phyloP scores from a whole-genome alignment of 768 basidiomycete genomes.

The Paxillus ammoniavirescens region DNA sequence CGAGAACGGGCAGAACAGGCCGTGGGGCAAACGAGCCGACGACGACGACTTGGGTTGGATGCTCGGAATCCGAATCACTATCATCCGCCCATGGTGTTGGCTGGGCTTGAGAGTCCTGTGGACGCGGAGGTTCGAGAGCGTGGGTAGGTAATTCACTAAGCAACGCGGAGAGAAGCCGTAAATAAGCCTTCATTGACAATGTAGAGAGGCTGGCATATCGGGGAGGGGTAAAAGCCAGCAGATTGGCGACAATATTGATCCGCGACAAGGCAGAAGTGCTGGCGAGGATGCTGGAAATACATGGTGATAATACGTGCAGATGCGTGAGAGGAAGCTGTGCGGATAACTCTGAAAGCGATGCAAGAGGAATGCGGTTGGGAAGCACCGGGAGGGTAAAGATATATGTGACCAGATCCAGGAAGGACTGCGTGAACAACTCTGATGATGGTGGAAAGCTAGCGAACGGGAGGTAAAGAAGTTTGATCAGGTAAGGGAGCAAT shows the following conservation, averaged over 20 bases:
- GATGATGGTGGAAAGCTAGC: slow-evolving; percentile 31
- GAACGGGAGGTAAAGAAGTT: slow-evolving; percentile 25
- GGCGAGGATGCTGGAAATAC: slow-evolving; percentile 29
- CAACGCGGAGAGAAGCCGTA: slow-evolving; percentile 50
- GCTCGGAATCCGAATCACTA: slow-evolving; percentile 43
- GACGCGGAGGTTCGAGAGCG: slow-evolving; percentile 46
- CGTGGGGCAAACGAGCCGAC: slow-evolving; percentile 36
- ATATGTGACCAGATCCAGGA: slow-evolving; percentile 44
- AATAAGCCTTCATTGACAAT: slow-evolving; percentile 48
- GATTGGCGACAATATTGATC: slow-evolving; percentile 70
- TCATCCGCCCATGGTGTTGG: slow-evolving; percentile 27
- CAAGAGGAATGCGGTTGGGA: slow-evolving; percentile 68
- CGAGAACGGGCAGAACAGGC: slow-evolving; percentile 42
- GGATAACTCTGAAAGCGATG: slow-evolving; percentile 62
- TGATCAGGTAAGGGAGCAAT: slow-evolving; percentile 28
- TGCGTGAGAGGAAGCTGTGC: slow-evolving; percentile 57
- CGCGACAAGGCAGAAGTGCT: slow-evolving; percentile 30
- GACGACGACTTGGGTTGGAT: slow-evolving; percentile 25
- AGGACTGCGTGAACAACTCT: slow-evolving; percentile 23
- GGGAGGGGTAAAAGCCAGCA: slow-evolving; percentile 61
- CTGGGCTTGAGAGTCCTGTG: slow-evolving; percentile 11
- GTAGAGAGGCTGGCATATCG: slow-evolving; percentile 52
- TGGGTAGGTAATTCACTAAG: slow-evolving; percentile 52
- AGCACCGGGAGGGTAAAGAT: slow-evolving; percentile 76
- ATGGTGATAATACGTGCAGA: slow-evolving; percentile 33